phyloP scores from a whole-genome alignment of 371 early-diverging fungal species.

The Lichtheimia corymbifera region DNA sequence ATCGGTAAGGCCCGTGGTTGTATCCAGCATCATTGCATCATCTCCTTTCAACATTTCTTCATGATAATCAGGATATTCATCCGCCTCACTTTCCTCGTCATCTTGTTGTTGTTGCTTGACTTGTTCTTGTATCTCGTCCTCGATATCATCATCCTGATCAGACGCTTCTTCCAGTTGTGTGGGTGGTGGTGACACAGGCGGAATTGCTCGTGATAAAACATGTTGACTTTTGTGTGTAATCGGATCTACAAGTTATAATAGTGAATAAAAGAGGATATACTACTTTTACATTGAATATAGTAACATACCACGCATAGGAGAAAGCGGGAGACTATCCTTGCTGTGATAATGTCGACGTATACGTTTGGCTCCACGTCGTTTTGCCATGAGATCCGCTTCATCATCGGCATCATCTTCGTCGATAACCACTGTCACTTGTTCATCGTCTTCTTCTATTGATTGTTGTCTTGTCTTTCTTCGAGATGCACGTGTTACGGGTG shows the following conservation, averaged over 20 bases:
- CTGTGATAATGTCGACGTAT: conserved; percentile 17
- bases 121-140: background rate
- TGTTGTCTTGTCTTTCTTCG: conserved; percentile 4
- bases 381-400: conserved; percentile 9
- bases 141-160: conserved; percentile 10
- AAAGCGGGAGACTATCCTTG: conserved; percentile 16
- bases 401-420: conserved; percentile 11
- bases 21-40: conserved; percentile 34
- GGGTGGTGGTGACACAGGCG: conserved; percentile 9
- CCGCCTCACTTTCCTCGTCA: conserved; percentile 49
- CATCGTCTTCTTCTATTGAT: background rate
- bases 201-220: background rate
- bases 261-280: no score
- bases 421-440: background rate
- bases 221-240: background rate
- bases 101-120: background rate
- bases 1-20: background rate
- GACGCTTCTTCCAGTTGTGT: background rate
- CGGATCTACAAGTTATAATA: background rate
- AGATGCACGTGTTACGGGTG: conserved; percentile 3
- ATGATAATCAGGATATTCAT: conserved; percentile 51
- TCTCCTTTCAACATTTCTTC: conserved; percentile 62
- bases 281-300: no score
- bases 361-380: conserved; percentile 12
- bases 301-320: conserved; percentile 7